Base-by-base conservation (phyloP, 306 rosid genomes). In the Trifolium fragiferum region DNA sequence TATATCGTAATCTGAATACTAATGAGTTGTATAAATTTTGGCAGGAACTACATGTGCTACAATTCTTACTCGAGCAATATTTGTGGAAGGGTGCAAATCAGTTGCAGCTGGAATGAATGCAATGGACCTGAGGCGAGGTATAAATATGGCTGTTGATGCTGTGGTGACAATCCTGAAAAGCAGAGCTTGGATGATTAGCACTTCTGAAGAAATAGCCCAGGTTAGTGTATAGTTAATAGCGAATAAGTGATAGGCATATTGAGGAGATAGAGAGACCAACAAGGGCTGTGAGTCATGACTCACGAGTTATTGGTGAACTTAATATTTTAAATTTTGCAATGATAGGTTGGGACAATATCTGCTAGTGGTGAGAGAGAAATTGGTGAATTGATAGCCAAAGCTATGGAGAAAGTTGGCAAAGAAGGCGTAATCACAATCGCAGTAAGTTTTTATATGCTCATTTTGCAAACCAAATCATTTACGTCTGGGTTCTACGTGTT, bases 71-170 rank as follows among this genome's bases (percentile, higher is more conserved):
- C 84, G 86, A 41, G 98, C 98, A 41, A 94, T 94, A 79, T 91
- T 86, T 59, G 40, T 93, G 0, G 98, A 94, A 79, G 98, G 98
- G 15, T 93, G 98, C 90, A 93, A 93, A 84, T 93, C 98, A 43
- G 97, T 93, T 77, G 98, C 98, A 8, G 96, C 98, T 35, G 96
- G 98, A 73, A 88, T 93, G 97, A 93, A 93, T 82, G 96, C 97
- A 6, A 93, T 93, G 98, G 98, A 93, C 83, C 76, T 93, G 61
- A 81, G 98, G 74, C 96, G 97, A 32, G 98, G 98, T 57, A 91
- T 93, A 74, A 78, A 75, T 30, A 91, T 88, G 96, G 98, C 98
- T 6, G 94, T 93, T 46, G 96, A 93, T 75, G 74, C 91, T 58
- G 97, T 93, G 4, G 97, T 91, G n/a, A 83, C 97, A 21, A 87